These are phyloP conservation scores for Schwanniomyces polymorphus DNA, from an alignment of 805 yeast genomes.

Conservation along the genomic window DNA sequence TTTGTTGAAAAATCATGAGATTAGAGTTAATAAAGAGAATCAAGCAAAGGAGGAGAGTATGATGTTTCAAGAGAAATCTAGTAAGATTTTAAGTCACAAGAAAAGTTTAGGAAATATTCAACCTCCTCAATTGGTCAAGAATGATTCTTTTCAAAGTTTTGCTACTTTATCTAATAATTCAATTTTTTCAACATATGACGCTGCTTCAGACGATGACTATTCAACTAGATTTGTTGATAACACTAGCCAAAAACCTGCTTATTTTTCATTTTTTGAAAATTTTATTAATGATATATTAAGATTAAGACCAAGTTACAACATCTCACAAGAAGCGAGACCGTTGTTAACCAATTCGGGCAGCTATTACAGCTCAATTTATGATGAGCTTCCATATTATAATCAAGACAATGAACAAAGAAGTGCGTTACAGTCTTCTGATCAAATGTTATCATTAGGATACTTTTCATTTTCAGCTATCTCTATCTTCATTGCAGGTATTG, in stretches of 20 bases:
- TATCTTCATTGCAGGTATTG: constrained; percentile 38
- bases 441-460: constrained; percentile 34
- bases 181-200: neutral
- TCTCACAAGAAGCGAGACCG: constrained; percentile 5
- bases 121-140: neutral
- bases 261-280: constrained; percentile 12
- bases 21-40: constrained; percentile 25
- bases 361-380: constrained; percentile 34
- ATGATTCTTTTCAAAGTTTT: neutral
- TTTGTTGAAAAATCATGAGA: constrained; percentile 38
- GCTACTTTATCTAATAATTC: constrained; percentile 3
- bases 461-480: constrained; percentile 35
- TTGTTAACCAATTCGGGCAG: constrained; percentile 8
- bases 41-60: constrained; percentile 27
- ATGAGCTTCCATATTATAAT: constrained; percentile 26
- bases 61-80: constrained; percentile 19
- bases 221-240: neutral
- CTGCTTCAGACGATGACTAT: neutral
- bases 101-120: constrained; percentile 19
- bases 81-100: constrained; percentile 24
- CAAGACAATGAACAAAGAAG: constrained; percentile 19
- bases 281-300: constrained; percentile 13
- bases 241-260: neutral
- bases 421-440: constrained; percentile 34
- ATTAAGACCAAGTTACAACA: constrained; percentile 5